Evolutionary conservation across 1,284 basidiomycete genomes (phyloP).

Genomic region (Malassezia globosa): DNA sequence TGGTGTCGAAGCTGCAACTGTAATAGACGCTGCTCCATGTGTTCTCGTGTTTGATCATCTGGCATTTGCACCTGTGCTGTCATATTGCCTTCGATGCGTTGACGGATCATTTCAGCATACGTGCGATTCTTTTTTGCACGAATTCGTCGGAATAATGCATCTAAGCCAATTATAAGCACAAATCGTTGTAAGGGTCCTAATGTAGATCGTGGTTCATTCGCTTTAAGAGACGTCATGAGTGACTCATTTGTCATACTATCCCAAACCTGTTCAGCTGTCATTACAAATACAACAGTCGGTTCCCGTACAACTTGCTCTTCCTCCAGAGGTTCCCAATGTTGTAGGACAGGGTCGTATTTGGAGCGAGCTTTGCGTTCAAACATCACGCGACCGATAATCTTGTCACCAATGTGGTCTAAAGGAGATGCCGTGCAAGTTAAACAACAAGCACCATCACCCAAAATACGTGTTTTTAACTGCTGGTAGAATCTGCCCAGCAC

Average conservation of each 20-base stretch:
- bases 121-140: slow-evolving; percentile 5
- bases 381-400: background rate
- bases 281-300: background rate
- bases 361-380: slow-evolving; percentile 15
- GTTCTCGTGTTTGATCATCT: background rate
- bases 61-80: background rate
- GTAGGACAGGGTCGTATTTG: slow-evolving; percentile 7
- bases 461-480: background rate
- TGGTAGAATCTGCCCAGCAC: background rate
- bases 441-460: background rate
- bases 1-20: slow-evolving; percentile 6
- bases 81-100: slow-evolving; percentile 1
- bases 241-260: background rate
- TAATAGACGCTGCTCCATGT: slow-evolving; percentile 3
- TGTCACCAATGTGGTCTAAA: background rate
- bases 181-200: background rate
- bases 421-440: background rate
- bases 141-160: background rate
- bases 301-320: slow-evolving; percentile 9
- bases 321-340: slow-evolving; percentile 12
- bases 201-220: background rate
- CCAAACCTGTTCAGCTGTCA: background rate
- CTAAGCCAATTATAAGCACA: slow-evolving; percentile 10
- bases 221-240: background rate
- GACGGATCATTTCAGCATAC: slow-evolving; percentile 3